Conservation (phyloP, 768 basidiomycete species). For the Suillus clintonianus region DNA sequence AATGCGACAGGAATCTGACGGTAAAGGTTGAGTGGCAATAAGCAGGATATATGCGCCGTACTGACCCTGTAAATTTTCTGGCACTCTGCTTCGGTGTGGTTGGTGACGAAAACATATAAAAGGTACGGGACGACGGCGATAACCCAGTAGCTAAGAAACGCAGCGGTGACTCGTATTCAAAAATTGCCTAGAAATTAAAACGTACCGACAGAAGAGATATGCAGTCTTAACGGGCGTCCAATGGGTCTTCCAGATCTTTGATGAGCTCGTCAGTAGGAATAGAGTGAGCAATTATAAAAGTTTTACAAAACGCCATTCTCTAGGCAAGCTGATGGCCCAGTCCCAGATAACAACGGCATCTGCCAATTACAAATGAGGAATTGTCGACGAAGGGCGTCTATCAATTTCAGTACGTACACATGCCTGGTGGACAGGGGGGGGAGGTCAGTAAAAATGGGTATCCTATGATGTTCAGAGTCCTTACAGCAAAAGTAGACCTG, state of each 20-base stretch:
- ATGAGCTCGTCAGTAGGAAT: not conserved
- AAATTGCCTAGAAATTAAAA: slow-evolving; percentile 22
- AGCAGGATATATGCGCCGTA: not conserved
- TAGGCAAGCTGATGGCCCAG: slow-evolving; percentile 76
- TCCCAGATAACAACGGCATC: slow-evolving; percentile 86
- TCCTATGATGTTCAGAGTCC: slow-evolving; percentile 23
- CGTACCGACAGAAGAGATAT: slow-evolving; percentile 82
- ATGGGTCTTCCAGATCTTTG: slow-evolving; percentile 76
- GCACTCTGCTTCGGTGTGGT: slow-evolving; percentile 66
- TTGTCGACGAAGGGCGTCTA: slow-evolving; percentile 17
- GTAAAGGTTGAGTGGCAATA: not conserved
- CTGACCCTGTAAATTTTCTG: slow-evolving; percentile 68
- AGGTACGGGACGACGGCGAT: slow-evolving; percentile 78
- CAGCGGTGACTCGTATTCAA: slow-evolving; percentile 6
- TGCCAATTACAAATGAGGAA: slow-evolving; percentile 26
- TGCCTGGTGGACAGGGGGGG: slow-evolving; percentile 47
- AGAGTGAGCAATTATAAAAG: slow-evolving; percentile 2
- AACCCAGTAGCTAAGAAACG: slow-evolving; percentile 70
- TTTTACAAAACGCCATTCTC: slow-evolving; percentile 77
- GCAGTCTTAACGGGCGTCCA: slow-evolving; percentile 86
- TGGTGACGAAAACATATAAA: slow-evolving; percentile 72
- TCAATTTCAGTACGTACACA: slow-evolving; percentile 53
- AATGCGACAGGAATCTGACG: slow-evolving; percentile 74
- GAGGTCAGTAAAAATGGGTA: slow-evolving; percentile 28
- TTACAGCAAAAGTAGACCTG: slow-evolving; percentile 87